phyloP scores from a whole-genome alignment of 2,329 filamentous ascomycete genomes.

The Passalora sequoiae region DNA sequence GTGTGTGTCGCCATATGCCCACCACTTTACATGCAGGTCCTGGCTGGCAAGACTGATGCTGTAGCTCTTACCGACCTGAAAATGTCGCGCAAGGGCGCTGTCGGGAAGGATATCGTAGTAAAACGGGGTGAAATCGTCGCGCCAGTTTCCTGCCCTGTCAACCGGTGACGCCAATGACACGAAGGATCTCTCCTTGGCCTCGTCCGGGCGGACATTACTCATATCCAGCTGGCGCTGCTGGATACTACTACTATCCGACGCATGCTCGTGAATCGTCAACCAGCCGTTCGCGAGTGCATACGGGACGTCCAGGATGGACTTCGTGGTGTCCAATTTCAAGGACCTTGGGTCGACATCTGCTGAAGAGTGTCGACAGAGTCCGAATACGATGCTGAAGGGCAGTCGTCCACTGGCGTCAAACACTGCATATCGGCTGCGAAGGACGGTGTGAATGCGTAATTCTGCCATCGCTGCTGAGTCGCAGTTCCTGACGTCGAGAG shows the following conservation, averaged over 20 bases:
- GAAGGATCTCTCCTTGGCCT: background rate
- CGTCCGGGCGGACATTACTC: background rate
- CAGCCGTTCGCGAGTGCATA: conserved; percentile 16
- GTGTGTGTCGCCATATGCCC: conserved; percentile 5
- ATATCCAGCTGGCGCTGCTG: background rate
- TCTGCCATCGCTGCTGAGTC: background rate
- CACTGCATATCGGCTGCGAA: conserved; percentile 11
- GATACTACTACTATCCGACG: background rate
- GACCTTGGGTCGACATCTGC: conserved; percentile 16
- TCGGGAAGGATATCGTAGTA: conserved; percentile 11
- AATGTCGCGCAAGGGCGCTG: conserved; percentile 10
- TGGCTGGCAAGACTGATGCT: conserved; percentile 11
- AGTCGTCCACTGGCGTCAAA: conserved; percentile 18
- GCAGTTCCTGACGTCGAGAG: no score
- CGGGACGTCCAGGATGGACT: conserved; percentile 17
- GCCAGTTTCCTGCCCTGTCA: background rate
- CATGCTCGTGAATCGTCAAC: conserved; percentile 11
- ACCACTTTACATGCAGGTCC: conserved; percentile 14
- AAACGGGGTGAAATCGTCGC: conserved; percentile 11
- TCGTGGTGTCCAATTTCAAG: conserved; percentile 9
- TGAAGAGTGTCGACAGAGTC: conserved; percentile 12
- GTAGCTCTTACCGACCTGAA: conserved; percentile 16
- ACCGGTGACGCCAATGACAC: conserved; percentile 4
- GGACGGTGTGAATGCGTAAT: background rate
- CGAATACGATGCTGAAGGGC: conserved; percentile 21